These are phyloP conservation scores for Talaromyces sp. DNA, from an alignment of 2,329 filamentous ascomycete genomes.

Conservation along the genomic window DNA sequence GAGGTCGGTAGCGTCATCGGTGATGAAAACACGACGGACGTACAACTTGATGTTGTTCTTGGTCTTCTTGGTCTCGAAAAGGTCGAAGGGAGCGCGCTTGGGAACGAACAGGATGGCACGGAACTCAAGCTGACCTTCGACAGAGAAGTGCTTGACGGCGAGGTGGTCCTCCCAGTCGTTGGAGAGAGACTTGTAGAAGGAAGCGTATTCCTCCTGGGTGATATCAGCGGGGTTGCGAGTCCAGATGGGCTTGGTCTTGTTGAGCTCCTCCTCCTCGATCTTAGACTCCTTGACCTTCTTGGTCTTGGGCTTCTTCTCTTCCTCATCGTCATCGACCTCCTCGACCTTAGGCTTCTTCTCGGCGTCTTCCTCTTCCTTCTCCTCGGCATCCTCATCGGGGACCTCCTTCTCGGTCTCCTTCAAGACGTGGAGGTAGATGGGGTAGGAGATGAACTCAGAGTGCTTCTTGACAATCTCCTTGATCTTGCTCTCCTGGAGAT, in stretches of 20 bases:
- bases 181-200: constrained; percentile 99
- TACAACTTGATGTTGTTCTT: constrained; percentile 99
- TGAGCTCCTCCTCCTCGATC: constrained; percentile 98
- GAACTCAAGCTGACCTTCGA: constrained; percentile 99
- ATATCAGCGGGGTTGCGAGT: constrained; percentile 97
- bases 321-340: constrained; percentile 84
- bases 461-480: constrained; percentile 99
- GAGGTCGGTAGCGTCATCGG: constrained; percentile 96
- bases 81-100: constrained; percentile 98
- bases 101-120: constrained; percentile 98
- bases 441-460: constrained; percentile 99
- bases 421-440: constrained; percentile 98
- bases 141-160: constrained; percentile 99
- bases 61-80: constrained; percentile 99
- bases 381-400: constrained; percentile 88
- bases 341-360: constrained; percentile 96
- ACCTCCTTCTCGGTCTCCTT: constrained; percentile 99
- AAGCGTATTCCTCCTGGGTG: constrained; percentile 89
- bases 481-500: constrained; percentile 97
- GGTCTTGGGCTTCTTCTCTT: constrained; percentile 86
- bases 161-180: constrained; percentile 99
- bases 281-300: constrained; percentile 99
- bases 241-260: constrained; percentile 99
- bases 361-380: constrained; percentile 67
- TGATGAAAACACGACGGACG: constrained; percentile 99